A percentile compares a stretch with the other conserved stretches of the same genome.
phyloP scores from a whole-genome alignment of 2,329 filamentous ascomycete species.

The Stemphylium vesicarium region DNA sequence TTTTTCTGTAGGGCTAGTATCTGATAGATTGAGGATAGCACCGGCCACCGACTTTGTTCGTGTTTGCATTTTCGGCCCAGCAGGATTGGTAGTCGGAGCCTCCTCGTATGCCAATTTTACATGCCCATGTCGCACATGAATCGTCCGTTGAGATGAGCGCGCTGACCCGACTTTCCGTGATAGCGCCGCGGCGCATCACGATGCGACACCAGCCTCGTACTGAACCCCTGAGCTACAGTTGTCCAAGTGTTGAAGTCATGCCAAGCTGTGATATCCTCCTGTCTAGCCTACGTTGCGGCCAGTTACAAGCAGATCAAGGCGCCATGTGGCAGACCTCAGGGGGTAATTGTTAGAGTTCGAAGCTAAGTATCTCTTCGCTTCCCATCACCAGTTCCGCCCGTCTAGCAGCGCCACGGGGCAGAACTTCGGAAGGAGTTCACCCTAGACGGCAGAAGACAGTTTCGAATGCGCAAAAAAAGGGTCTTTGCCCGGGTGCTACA shows the following conservation, averaged over 20 bases:
- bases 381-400: constrained; percentile 7
- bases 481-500: constrained; percentile 8
- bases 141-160: constrained; percentile 1
- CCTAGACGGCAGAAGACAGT: background rate
- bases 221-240: constrained; percentile 7
- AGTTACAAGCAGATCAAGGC: constrained; percentile 1
- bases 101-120: constrained; percentile 6
- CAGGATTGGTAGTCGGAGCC: background rate
- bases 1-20: background rate
- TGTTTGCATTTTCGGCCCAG: background rate
- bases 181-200: background rate
- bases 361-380: constrained; percentile 12
- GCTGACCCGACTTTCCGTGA: background rate
- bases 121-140: constrained; percentile 3
- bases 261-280: background rate
- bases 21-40: background rate
- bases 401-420: constrained; percentile 4
- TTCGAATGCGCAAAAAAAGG: constrained; percentile 8
- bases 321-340: constrained; percentile 4
- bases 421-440: background rate
- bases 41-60: background rate
- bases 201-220: background rate
- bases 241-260: background rate
- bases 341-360: constrained; percentile 1
- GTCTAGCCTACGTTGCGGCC: background rate